Base-by-base conservation (phyloP, 2,329 filamentous ascomycete genomes). In the Simplicillium aogashimaense region DNA sequence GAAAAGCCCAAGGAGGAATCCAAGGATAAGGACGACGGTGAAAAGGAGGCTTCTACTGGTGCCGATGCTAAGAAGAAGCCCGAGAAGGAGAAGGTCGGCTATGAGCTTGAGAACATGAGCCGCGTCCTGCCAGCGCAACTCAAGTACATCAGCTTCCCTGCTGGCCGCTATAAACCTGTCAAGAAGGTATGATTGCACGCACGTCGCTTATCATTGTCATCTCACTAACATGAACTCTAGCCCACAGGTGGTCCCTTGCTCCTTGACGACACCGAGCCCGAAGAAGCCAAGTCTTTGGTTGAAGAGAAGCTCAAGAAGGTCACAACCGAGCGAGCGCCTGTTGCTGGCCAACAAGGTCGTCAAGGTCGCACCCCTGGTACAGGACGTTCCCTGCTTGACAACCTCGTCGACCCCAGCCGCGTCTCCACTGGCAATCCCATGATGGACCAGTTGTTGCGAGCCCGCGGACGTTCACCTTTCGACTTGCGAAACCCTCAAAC, bases 101-200 rank as follows among this genome's bases (percentile, higher is more conserved):
- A 92, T 59, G 88, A 95, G 48, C 76, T 98, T 46, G 86, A 92
- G 57, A 98, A 98, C 70, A 94, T 98, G 87, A 94, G 85, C 40
- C 78, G 92, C 52, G 88, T 98, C 29, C 76, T 98, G 36, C 92
- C 89, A 1, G 78, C 79, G 36, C 92, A 98, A 67, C 76, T 97
- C 55, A 95, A 94, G 69, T 95, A 90, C 61, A 86, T 98, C 56
- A 94, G 80, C 61, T 95, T 98, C 72, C 79, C 86, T 37, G 77
- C 86, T 47, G 85, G 86, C 35, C 81, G 94, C 51, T 98, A 95
- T 65, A 86, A 85, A 71, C 90, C 92, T 29, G 89, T 97, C 45
- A 79, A 79, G 63, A 75, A 94, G 78, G 86, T 90, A 66, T 59
- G 71, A 62, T 41, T 5, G 9, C 20, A 25, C 20, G 5, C 20